Conservation (phyloP, 2,329 filamentous ascomycete genomes). For the Aspergillus sergii region DNA sequence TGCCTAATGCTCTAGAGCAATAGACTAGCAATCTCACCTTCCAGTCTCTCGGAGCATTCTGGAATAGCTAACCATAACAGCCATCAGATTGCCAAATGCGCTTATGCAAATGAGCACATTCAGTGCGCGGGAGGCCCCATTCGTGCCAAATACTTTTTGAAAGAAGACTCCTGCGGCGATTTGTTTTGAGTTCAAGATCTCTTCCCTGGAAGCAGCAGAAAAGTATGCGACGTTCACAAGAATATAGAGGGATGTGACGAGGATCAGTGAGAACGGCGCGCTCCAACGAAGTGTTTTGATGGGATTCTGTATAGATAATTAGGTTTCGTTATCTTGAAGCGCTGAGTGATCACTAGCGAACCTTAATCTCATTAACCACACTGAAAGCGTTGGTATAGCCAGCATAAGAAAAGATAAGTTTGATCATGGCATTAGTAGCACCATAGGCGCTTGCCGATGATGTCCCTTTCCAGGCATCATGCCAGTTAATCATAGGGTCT, state of each 20-base stretch:
- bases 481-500: neutral
- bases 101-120: slow-evolving; percentile 61
- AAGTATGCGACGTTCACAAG: slow-evolving; percentile 66
- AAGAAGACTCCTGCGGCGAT: slow-evolving; percentile 64
- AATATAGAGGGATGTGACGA: slow-evolving; percentile 60
- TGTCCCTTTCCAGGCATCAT: slow-evolving; percentile 1
- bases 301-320: slow-evolving; percentile 49
- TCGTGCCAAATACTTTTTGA: slow-evolving; percentile 57
- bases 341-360: neutral
- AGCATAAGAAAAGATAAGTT: neutral
- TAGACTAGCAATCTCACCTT: slow-evolving; percentile 33
- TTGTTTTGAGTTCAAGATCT: slow-evolving; percentile 56
- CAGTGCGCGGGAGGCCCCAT: slow-evolving; percentile 53
- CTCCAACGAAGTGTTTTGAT: slow-evolving; percentile 57
- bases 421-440: slow-evolving; percentile 1
- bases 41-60: slow-evolving; percentile 64
- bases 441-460: neutral
- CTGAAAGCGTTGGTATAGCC: slow-evolving; percentile 2
- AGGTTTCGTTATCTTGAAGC: neutral
- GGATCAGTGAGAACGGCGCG: slow-evolving; percentile 53
- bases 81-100: slow-evolving; percentile 62
- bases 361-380: slow-evolving; percentile 2
- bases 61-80: slow-evolving; percentile 58
- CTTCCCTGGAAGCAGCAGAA: slow-evolving; percentile 56
- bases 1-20: neutral